These are phyloP conservation scores for Dillenia turbinata DNA, from an alignment of 164 flowering plant species.

Conservation along the genomic window DNA sequence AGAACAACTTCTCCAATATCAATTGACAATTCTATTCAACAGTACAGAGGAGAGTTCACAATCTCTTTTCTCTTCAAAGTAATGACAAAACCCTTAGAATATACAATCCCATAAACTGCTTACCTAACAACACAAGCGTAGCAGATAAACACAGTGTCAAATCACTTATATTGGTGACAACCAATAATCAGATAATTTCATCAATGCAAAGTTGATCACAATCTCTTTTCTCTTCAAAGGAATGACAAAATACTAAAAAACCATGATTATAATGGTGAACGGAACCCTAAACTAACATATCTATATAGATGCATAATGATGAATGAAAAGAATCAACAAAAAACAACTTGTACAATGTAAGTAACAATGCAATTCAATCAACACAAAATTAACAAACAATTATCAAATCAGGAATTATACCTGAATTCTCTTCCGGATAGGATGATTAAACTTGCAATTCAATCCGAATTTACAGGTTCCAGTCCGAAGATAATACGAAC, in stretches of 20 bases:
- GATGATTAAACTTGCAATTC: conserved; percentile 73
- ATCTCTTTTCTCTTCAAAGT: no score
- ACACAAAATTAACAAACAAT: background rate
- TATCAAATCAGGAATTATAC: conserved; percentile 9
- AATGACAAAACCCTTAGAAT: no score
- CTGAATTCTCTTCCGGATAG: conserved; percentile 31
- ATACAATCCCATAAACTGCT: no score
- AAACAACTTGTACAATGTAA: background rate
- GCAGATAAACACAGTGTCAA: no score
- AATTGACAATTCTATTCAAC: no score
- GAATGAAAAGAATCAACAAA: background rate
- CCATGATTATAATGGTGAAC: no score
- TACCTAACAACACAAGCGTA: no score
- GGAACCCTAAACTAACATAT: background rate
- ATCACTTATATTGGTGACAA: no score
- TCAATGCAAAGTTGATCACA: background rate
- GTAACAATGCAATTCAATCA: background rate
- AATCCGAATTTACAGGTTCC: conserved; percentile 66
- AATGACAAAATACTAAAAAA: no score
- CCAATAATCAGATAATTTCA: background rate
- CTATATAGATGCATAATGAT: background rate
- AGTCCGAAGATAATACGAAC: conserved; percentile 58
- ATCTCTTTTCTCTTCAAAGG: no score
- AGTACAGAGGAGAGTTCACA: no score
- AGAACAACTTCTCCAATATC: no score